A percentile compares a stretch with the other conserved stretches of the same genome.
Evolutionary conservation across 1,139 yeast species (phyloP).

Genomic region (Taphrina sp.): DNA sequence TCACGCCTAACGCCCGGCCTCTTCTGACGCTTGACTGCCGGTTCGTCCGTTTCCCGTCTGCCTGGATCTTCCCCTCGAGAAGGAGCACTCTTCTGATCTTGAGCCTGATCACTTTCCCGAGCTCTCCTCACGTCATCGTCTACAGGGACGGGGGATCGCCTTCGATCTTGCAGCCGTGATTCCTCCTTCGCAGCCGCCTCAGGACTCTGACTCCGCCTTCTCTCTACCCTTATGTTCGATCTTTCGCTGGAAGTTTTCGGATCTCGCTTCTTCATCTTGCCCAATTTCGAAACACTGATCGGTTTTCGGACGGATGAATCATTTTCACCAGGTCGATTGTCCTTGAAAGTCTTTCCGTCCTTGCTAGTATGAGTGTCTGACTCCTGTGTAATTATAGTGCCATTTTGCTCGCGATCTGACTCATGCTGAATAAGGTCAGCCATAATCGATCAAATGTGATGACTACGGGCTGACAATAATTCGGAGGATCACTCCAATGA

Average conservation of each 20-base stretch:
- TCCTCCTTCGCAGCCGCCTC: not conserved
- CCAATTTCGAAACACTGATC: conserved; percentile 19
- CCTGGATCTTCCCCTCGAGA: not conserved
- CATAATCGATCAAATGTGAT: not conserved
- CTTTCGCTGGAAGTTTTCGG: not conserved
- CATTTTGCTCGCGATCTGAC: not conserved
- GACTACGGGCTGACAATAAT: no score
- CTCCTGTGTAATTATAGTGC: not conserved
- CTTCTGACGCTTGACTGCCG: conserved; percentile 16
- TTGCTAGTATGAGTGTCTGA: not conserved
- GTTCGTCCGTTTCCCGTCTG: not conserved
- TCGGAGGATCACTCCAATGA: no score
- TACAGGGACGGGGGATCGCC: conserved; percentile 3
- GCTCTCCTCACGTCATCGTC: not conserved
- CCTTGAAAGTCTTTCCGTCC: not conserved
- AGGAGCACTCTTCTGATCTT: not conserved
- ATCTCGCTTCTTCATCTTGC: conserved; percentile 27
- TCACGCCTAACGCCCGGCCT: conserved; percentile 24
- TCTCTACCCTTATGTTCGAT: no score
- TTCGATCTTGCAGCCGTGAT: not conserved
- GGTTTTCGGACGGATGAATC: conserved; percentile 16
- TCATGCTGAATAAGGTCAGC: no score
- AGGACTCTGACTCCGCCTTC: no score
- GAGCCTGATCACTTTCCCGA: not conserved
- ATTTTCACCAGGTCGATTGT: not conserved